These are phyloP conservation scores for Furcasterigmium furcatum DNA, from an alignment of 2,329 filamentous ascomycete genomes.

Conservation along the genomic window DNA sequence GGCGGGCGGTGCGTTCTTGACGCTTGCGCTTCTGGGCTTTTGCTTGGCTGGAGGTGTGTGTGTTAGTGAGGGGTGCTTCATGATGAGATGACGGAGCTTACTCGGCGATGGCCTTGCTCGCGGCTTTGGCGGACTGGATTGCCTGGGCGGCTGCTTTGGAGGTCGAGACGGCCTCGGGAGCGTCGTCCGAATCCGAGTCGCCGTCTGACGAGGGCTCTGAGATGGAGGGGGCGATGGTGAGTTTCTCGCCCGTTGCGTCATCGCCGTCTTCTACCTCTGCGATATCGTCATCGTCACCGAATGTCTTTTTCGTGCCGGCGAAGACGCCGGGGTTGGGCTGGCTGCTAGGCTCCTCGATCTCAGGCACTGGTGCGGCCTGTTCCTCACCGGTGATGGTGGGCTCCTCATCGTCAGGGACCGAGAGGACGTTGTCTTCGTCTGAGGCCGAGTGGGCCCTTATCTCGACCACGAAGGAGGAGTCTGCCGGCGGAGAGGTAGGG, in stretches of 20 bases:
- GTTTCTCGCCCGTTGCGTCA: background rate
- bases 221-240: background rate
- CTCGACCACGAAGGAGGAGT: conserved; percentile 1
- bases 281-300: conserved; percentile 30
- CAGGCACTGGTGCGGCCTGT: conserved; percentile 9
- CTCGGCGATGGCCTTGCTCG: conserved; percentile 48
- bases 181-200: conserved; percentile 49
- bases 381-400: conserved; percentile 5
- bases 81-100: conserved; percentile 24
- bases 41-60: conserved; percentile 37
- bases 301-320: conserved; percentile 19
- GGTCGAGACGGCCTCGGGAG: conserved; percentile 57
- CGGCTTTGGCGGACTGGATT: conserved; percentile 41
- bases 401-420: background rate
- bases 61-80: background rate
- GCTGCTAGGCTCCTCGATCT: conserved; percentile 8
- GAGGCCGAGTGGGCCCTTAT: background rate
- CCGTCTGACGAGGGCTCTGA: background rate
- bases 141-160: conserved; percentile 41
- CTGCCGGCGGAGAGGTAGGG: conserved; percentile 5
- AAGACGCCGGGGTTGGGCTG: background rate
- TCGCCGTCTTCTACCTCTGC: conserved; percentile 32
- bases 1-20: conserved; percentile 48
- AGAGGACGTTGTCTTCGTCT: background rate
- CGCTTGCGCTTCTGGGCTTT: conserved; percentile 52